A percentile compares a stretch with the other conserved stretches of the same genome.
phyloP scores from a whole-genome alignment of 768 basidiomycete genomes.

The Leccinum rimulosum region DNA sequence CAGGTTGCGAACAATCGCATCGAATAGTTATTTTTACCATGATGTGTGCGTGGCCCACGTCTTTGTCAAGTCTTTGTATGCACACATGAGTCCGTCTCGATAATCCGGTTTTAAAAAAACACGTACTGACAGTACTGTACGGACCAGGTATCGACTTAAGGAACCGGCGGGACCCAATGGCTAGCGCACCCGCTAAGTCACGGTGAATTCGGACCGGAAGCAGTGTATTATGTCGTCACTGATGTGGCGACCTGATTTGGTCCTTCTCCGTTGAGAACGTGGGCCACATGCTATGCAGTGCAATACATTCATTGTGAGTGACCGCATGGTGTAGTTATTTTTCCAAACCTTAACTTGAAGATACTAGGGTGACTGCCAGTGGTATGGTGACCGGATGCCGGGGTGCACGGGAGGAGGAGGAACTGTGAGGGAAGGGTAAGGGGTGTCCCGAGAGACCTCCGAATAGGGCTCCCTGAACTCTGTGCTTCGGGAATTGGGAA shows the following conservation, averaged over 20 bases:
- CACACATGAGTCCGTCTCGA: too few species aligned
- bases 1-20: too few species aligned
- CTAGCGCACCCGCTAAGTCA: neutral
- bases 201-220: constrained; percentile 2
- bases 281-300: constrained; percentile 3
- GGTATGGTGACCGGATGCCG: neutral
- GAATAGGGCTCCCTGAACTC: neutral
- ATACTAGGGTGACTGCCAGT: neutral
- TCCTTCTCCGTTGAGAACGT: constrained; percentile 11
- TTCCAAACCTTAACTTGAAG: neutral
- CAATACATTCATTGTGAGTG: neutral
- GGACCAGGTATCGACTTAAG: neutral
- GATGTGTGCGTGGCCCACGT: neutral
- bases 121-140: neutral
- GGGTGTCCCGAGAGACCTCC: neutral
- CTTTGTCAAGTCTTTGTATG: neutral
- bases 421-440: neutral
- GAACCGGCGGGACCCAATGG: neutral
- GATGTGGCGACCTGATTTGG: neutral
- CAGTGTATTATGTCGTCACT: neutral
- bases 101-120: too few species aligned
- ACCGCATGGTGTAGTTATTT: neutral
- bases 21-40: too few species aligned
- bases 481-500: neutral
- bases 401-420: neutral